These are phyloP conservation scores for Zygosaccharomyces pseudobailii DNA, from an alignment of 1,139 yeast species.

Conservation along the genomic window DNA sequence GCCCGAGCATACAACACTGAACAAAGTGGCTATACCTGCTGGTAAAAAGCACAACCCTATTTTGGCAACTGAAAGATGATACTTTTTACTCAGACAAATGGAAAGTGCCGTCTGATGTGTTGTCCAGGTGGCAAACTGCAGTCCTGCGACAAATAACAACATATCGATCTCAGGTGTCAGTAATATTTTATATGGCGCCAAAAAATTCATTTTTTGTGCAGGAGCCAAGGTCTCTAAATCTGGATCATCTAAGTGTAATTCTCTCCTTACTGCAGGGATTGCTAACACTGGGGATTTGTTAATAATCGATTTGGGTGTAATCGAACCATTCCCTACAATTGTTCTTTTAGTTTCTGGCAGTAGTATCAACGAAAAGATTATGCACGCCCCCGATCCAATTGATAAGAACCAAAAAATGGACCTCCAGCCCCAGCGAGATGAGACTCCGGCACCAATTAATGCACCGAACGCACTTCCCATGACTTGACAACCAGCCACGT, in stretches of 20 bases:
- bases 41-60: constrained; percentile 63
- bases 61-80: constrained; percentile 47
- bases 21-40: constrained; percentile 55
- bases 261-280: constrained; percentile 21
- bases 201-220: constrained; percentile 34
- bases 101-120: constrained; percentile 62
- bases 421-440: constrained; percentile 62
- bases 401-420: constrained; percentile 73
- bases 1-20: constrained; percentile 49
- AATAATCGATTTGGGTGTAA: constrained; percentile 38
- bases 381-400: constrained; percentile 48
- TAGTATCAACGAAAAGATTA: constrained; percentile 37
- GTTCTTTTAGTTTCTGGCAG: constrained; percentile 71
- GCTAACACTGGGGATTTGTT: constrained; percentile 41
- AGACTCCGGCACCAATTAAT: constrained; percentile 62
- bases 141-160: constrained; percentile 48
- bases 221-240: constrained; percentile 31
- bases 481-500: constrained; percentile 57
- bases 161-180: constrained; percentile 35
- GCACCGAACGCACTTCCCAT: constrained; percentile 77
- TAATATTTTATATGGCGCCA: constrained; percentile 46
- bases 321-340: constrained; percentile 63
- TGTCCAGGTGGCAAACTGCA: constrained; percentile 68
- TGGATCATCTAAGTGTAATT: constrained; percentile 32
- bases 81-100: constrained; percentile 44